Evolutionary conservation across 78 protist genomes (phyloP).

Genomic region (Chrysochromulina tobinii): DNA sequence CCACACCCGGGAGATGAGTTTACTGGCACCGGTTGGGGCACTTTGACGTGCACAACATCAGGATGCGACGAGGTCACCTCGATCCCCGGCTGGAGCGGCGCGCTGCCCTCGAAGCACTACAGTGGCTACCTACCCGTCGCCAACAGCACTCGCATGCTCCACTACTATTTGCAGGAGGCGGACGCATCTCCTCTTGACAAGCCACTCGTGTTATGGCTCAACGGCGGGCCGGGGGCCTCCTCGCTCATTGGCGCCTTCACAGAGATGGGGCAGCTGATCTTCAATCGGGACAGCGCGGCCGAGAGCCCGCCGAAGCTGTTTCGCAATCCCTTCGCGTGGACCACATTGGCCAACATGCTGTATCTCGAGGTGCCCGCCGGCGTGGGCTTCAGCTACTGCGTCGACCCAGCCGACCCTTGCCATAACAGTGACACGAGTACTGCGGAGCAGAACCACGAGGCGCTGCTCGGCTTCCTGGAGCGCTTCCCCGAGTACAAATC

Average conservation of each 20-base stretch:
- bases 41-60: no score
- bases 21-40: no score
- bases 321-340: conserved; percentile 55
- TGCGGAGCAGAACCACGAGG: background rate
- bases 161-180: no score
- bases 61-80: no score
- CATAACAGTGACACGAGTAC: background rate
- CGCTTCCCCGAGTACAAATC: background rate
- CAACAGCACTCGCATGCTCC: no score
- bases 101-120: no score
- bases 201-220: background rate
- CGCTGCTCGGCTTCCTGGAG: background rate
- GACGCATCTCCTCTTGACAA: no score
- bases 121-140: no score
- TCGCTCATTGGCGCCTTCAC: background rate
- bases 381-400: conserved; percentile 57
- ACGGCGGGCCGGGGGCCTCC: conserved; percentile 22
- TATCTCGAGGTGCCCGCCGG: conserved; percentile 48
- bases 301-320: background rate
- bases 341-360: conserved; percentile 33
- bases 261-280: conserved; percentile 11
- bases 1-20: no score
- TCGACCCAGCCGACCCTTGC: background rate
- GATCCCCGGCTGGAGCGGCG: no score
- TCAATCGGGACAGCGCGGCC: background rate